A percentile compares a stretch with the other conserved stretches of the same genome.
These are phyloP conservation scores for Rhizopogon rudus DNA, from an alignment of 768 basidiomycete species.

Conservation along the genomic window DNA sequence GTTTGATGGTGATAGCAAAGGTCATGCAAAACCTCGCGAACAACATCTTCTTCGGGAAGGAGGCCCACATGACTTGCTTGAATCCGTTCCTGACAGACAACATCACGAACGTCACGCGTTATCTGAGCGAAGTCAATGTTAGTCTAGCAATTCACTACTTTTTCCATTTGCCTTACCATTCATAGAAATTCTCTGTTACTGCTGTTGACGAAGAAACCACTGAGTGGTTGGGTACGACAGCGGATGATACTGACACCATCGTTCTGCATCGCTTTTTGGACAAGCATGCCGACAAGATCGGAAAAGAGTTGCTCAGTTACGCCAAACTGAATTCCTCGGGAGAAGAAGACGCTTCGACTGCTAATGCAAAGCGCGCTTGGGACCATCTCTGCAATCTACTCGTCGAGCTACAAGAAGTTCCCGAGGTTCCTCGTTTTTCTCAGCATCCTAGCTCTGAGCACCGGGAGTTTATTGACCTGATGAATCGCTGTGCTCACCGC, in stretches of 20 bases:
- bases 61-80: constrained; percentile 76
- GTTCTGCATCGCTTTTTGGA: constrained; percentile 82
- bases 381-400: constrained; percentile 73
- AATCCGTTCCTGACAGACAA: constrained; percentile 72
- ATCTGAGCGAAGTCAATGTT: constrained; percentile 73
- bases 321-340: constrained; percentile 42
- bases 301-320: constrained; percentile 77
- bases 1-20: constrained; percentile 84
- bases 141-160: constrained; percentile 12
- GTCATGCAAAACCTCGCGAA: constrained; percentile 92
- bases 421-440: constrained; percentile 64
- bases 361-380: constrained; percentile 79
- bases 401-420: constrained; percentile 69
- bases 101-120: constrained; percentile 69
- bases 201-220: constrained; percentile 58
- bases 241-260: constrained; percentile 80
- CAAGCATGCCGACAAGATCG: constrained; percentile 82
- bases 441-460: constrained; percentile 44
- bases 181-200: constrained; percentile 38
- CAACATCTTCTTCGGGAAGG: constrained; percentile 91
- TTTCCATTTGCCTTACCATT: neutral
- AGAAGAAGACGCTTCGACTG: constrained; percentile 49
- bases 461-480: constrained; percentile 61
- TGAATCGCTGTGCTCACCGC: constrained; percentile 57
- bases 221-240: constrained; percentile 70